These are phyloP conservation scores for Neurospora sp. DNA, from an alignment of 495 filamentous ascomycete species.

Conservation along the genomic window DNA sequence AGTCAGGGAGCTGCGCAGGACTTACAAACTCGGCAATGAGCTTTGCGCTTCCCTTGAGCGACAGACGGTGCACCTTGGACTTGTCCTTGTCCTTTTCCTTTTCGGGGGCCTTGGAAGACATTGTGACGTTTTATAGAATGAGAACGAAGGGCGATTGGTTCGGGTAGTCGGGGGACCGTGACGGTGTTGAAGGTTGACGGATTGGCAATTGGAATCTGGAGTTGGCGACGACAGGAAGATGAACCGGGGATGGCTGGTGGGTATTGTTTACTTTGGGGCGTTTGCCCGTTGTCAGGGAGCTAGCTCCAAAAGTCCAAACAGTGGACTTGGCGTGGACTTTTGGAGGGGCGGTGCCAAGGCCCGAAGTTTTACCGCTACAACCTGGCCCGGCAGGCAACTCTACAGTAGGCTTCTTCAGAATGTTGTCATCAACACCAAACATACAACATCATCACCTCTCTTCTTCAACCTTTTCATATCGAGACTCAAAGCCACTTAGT, in stretches of 20 bases:
- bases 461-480: not conserved
- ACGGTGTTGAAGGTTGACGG: not conserved
- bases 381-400: not conserved
- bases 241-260: not conserved
- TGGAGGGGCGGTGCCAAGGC: not conserved
- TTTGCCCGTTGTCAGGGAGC: not conserved
- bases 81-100: constrained; percentile 75
- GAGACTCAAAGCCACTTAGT: not conserved
- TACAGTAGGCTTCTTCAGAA: not conserved
- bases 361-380: not conserved
- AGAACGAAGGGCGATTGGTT: too few species aligned
- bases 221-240: not conserved
- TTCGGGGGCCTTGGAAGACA: constrained; percentile 13
- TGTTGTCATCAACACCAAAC: not conserved
- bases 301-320: not conserved
- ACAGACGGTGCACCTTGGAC: constrained; percentile 87
- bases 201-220: not conserved
- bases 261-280: not conserved
- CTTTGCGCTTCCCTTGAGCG: constrained; percentile 87
- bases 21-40: constrained; percentile 89
- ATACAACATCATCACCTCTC: not conserved
- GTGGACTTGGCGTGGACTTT: not conserved
- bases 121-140: not conserved
- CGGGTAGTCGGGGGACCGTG: not conserved
- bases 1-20: constrained; percentile 6